phyloP scores from a whole-genome alignment of 129 eudicot species.

The Tagetes erecta region DNA sequence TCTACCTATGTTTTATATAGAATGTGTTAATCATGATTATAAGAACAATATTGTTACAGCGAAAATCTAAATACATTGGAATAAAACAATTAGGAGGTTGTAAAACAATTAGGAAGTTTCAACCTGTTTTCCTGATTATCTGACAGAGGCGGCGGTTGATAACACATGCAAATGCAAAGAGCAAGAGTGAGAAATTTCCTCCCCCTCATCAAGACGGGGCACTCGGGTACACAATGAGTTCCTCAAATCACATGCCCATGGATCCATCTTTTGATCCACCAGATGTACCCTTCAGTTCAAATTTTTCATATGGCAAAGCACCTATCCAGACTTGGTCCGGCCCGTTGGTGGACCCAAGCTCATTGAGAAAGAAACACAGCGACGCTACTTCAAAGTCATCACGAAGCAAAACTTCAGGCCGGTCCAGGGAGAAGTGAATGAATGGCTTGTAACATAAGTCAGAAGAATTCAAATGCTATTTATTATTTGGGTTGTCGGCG shows the following conservation, averaged over 20 bases:
- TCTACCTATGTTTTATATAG: background rate
- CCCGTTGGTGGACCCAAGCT: conserved; percentile 63
- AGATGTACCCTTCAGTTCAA: conserved; percentile 75
- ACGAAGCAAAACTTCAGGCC: conserved; percentile 23
- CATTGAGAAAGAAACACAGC: conserved; percentile 46
- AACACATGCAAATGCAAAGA: conserved; percentile 83
- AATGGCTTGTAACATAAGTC: conserved; percentile 7
- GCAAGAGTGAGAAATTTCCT: conserved; percentile 95
- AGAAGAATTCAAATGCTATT: background rate
- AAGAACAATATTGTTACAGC: background rate
- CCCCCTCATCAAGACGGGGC: conserved; percentile 92
- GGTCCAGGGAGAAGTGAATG: conserved; percentile 33
- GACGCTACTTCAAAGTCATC: conserved; percentile 34
- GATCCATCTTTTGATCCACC: conserved; percentile 75
- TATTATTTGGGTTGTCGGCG: background rate
- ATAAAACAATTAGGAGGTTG: background rate
- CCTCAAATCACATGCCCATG: conserved; percentile 56
- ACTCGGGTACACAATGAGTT: conserved; percentile 68
- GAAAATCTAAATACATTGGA: background rate
- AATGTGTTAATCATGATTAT: background rate
- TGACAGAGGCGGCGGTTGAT: conserved; percentile 80
- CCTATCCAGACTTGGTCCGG: conserved; percentile 79
- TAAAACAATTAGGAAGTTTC: background rate
- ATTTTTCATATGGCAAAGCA: conserved; percentile 55
- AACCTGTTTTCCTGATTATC: background rate